Percentiles rank a stretch among this genome's conserved stretches.
Conservation (phyloP, 1,139 yeast species). For the Ashbya aceris region DNA sequence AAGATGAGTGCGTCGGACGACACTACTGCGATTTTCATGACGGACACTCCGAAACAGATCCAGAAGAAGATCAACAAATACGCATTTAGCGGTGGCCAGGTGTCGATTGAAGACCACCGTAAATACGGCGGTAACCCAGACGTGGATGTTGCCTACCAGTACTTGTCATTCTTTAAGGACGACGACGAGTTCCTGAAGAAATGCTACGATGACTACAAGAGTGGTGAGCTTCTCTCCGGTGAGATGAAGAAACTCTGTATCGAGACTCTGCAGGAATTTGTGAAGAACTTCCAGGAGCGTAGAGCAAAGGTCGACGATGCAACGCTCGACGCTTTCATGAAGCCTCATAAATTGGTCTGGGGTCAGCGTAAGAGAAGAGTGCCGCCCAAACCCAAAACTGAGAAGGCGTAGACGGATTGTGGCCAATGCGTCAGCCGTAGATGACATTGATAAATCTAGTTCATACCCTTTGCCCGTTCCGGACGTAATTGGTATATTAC, state of each 20-base stretch:
- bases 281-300: constrained; percentile 69
- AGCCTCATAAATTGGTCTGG: constrained; percentile 70
- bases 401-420: constrained; percentile 15
- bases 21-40: constrained; percentile 80
- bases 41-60: constrained; percentile 85
- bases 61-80: constrained; percentile 92
- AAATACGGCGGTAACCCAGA: constrained; percentile 88
- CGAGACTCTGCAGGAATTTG: constrained; percentile 68
- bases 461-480: not conserved
- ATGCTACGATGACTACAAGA: constrained; percentile 56
- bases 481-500: not conserved
- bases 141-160: constrained; percentile 91
- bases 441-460: no score
- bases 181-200: constrained; percentile 72
- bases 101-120: constrained; percentile 83
- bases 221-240: constrained; percentile 82
- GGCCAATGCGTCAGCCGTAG: no score
- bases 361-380: constrained; percentile 66
- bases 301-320: constrained; percentile 60
- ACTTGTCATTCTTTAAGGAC: constrained; percentile 76
- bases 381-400: constrained; percentile 50
- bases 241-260: constrained; percentile 89
- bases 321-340: constrained; percentile 67
- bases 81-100: constrained; percentile 94
- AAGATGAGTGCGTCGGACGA: constrained; percentile 96